These are phyloP conservation scores for Ogataea methanolica DNA, from an alignment of 805 yeast species.

Conservation along the genomic window DNA sequence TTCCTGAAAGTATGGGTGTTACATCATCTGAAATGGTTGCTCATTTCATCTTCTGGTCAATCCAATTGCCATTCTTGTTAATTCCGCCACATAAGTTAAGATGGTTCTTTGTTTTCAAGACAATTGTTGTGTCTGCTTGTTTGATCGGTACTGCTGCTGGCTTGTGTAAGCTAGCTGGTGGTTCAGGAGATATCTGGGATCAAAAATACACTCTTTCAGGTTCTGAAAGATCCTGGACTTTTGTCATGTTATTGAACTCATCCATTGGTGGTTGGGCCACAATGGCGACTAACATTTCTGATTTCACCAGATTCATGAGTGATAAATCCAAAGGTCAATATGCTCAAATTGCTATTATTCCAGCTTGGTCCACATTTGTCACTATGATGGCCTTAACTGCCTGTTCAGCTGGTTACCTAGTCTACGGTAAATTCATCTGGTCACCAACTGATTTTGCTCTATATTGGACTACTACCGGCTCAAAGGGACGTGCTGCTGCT, in stretches of 20 bases:
- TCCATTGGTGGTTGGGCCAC: constrained; percentile 34
- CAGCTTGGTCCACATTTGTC: constrained; percentile 22
- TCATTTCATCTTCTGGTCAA: constrained; percentile 29
- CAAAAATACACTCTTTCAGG: constrained; percentile 18
- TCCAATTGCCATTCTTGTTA: constrained; percentile 30
- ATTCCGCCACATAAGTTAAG: constrained; percentile 32
- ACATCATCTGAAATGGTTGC: constrained; percentile 27
- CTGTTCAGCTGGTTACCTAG: constrained; percentile 32
- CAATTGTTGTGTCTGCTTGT: constrained; percentile 24
- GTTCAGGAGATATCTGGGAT: constrained; percentile 22
- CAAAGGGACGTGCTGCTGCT: constrained; percentile 16
- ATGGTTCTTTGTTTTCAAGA: constrained; percentile 31
- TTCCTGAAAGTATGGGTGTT: constrained; percentile 25
- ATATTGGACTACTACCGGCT: constrained; percentile 26
- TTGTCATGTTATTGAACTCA: constrained; percentile 23
- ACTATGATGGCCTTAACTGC: constrained; percentile 31
- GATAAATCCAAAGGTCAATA: constrained; percentile 28
- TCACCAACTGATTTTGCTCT: constrained; percentile 37
- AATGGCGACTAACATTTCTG: constrained; percentile 34
- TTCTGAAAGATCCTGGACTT: constrained; percentile 23
- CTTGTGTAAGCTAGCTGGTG: constrained; percentile 29
- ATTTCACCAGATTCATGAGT: constrained; percentile 35
- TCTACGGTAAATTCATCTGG: constrained; percentile 41
- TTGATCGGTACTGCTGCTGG: constrained; percentile 28
- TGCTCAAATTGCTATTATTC: constrained; percentile 27